Conservation (phyloP, 768 basidiomycete species). For the Dictyophora rubrovolvata region DNA sequence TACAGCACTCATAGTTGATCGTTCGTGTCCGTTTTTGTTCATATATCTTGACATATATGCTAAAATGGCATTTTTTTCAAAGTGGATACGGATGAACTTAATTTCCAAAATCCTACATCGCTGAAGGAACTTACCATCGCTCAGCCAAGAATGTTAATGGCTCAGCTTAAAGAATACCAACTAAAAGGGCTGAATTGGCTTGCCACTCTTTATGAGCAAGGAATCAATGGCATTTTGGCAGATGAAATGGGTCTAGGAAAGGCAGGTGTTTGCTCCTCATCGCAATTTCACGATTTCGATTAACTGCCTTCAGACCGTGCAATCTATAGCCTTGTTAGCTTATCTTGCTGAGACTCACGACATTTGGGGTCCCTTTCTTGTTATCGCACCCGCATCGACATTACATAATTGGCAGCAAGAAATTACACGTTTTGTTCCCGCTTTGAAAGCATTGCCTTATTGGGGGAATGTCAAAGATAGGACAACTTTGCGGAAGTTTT, state of each 20-base stretch:
- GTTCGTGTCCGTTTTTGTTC: slow-evolving; percentile 33
- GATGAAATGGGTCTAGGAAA: slow-evolving; percentile 98
- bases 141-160: slow-evolving; percentile 94
- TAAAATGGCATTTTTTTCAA: not conserved
- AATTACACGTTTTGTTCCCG: slow-evolving; percentile 88
- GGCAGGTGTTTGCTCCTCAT: slow-evolving; percentile 28
- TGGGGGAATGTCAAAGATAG: slow-evolving; percentile 98
- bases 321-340: slow-evolving; percentile 92
- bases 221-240: slow-evolving; percentile 97
- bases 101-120: slow-evolving; percentile 97
- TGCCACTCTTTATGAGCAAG: slow-evolving; percentile 94
- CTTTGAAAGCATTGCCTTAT: slow-evolving; percentile 89
- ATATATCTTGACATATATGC: not conserved
- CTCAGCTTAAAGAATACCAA: slow-evolving; percentile 96
- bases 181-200: slow-evolving; percentile 97
- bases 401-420: slow-evolving; percentile 99
- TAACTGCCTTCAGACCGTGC: slow-evolving; percentile 62
- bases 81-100: slow-evolving; percentile 96
- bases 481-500: slow-evolving; percentile 88
- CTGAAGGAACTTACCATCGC: slow-evolving; percentile 76
- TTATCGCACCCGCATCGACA: slow-evolving; percentile 94
- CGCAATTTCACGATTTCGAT: slow-evolving; percentile 15
- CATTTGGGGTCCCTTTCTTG: slow-evolving; percentile 98
- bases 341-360: slow-evolving; percentile 96
- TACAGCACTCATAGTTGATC: slow-evolving; percentile 48